phyloP scores from a whole-genome alignment of 495 filamentous ascomycete genomes.

The Hypoxylon fuscum region DNA sequence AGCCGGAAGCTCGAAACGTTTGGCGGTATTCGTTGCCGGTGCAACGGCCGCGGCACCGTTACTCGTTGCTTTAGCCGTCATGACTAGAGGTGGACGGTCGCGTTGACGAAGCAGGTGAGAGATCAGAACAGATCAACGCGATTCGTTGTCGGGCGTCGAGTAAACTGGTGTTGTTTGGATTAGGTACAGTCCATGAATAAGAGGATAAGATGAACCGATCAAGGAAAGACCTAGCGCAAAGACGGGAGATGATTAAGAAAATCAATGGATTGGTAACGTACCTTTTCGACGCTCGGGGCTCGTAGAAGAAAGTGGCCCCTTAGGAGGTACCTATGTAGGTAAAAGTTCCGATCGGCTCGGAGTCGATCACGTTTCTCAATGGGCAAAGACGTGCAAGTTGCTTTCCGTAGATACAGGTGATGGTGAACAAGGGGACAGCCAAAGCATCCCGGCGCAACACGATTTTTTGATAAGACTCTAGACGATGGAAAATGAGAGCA shows the following conservation, averaged over 20 bases:
- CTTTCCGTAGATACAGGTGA: slow-evolving; percentile 8
- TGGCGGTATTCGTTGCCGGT: slow-evolving; percentile 38
- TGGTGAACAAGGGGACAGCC: slow-evolving; percentile 22
- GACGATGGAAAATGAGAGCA: slow-evolving; percentile 10
- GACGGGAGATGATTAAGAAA: slow-evolving; percentile 7
- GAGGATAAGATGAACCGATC: slow-evolving; percentile 21
- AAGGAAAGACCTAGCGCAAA: slow-evolving; percentile 30
- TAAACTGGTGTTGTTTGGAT: slow-evolving; percentile 18
- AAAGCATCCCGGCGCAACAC: slow-evolving; percentile 40
- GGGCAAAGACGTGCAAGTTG: slow-evolving; percentile 13
- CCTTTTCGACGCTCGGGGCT: slow-evolving; percentile 34
- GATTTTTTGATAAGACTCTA: slow-evolving; percentile 27
- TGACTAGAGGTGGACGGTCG: slow-evolving; percentile 18
- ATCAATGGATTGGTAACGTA: slow-evolving; percentile 22
- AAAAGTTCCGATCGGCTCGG: slow-evolving; percentile 31
- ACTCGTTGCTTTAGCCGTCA: slow-evolving; percentile 34
- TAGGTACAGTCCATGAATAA: slow-evolving; percentile 17
- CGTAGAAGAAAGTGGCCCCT: slow-evolving; percentile 25
- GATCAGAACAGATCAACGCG: slow-evolving; percentile 14
- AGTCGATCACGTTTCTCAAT: slow-evolving; percentile 18
- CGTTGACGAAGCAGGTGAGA: slow-evolving; percentile 18
- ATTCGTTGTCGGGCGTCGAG: slow-evolving; percentile 23
- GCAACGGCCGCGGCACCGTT: slow-evolving; percentile 32
- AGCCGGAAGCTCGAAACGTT: slow-evolving; percentile 63
- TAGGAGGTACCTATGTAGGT: no score